A percentile compares a stretch with the other conserved stretches of the same genome.
These are phyloP conservation scores for Scopulariopsis brevicaulis DNA, from an alignment of 2,329 filamentous ascomycete species.

Conservation along the genomic window DNA sequence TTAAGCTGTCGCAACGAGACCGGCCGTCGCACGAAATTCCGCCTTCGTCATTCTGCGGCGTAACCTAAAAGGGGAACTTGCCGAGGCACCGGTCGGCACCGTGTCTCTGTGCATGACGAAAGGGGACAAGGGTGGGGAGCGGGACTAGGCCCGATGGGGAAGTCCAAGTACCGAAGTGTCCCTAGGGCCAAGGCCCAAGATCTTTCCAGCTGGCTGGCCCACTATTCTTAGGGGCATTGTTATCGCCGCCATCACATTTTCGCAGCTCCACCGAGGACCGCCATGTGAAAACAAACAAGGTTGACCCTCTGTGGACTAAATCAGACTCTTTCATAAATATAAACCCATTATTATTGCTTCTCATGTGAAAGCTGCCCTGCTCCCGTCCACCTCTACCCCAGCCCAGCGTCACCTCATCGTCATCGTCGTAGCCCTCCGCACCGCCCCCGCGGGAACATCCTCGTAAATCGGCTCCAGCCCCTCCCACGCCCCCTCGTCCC, in stretches of 20 bases:
- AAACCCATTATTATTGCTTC: not conserved
- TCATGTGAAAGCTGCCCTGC: not conserved
- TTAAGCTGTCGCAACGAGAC: not conserved
- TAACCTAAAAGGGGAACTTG: not conserved
- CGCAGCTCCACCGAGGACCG: too few species aligned
- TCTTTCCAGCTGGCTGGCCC: not conserved
- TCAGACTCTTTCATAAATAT: not conserved
- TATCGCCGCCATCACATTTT: too few species aligned
- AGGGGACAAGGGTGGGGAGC: not conserved
- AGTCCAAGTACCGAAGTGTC: not conserved
- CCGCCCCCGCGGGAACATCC: constrained; percentile 10
- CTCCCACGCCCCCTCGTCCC: constrained; percentile 51
- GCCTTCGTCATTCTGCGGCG: not conserved
- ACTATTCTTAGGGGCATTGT: not conserved
- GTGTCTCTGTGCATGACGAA: not conserved
- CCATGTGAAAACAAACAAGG: not conserved
- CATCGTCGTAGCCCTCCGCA: constrained; percentile 5
- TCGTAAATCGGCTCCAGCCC: constrained; percentile 66
- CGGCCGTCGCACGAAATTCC: not conserved
- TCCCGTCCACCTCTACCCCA: not conserved
- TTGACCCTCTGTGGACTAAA: not conserved
- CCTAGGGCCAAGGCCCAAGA: not conserved
- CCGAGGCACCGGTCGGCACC: not conserved
- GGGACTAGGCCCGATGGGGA: not conserved
- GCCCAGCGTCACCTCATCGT: not conserved